These are phyloP conservation scores for Vitis rupestris DNA, from an alignment of 164 flowering plant genomes.

Conservation along the genomic window DNA sequence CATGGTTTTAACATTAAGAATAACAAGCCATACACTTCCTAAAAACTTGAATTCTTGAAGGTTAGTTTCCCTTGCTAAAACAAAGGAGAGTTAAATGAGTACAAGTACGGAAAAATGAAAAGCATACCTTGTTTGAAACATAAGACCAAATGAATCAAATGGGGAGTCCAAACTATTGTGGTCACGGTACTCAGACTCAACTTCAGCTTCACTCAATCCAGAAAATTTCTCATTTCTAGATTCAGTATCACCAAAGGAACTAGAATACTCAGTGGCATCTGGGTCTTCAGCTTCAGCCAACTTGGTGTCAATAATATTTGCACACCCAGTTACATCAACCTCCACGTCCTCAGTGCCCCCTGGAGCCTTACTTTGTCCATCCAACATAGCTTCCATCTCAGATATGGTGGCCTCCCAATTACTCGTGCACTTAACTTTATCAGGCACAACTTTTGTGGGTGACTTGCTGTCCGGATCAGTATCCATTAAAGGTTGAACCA, in stretches of 20 bases:
- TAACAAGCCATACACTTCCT: neutral
- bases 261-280: conserved; percentile 87
- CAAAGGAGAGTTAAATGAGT: neutral
- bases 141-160: conserved; percentile 37
- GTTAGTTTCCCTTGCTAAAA: neutral
- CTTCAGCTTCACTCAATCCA: conserved; percentile 74
- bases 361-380: conserved; percentile 25
- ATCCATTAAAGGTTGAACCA: conserved; percentile 28
- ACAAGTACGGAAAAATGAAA: conserved; percentile 1
- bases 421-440: conserved; percentile 27
- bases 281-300: conserved; percentile 53
- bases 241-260: conserved; percentile 74
- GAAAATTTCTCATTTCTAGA: conserved; percentile 54
- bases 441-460: conserved; percentile 10
- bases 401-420: conserved; percentile 32
- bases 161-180: conserved; percentile 37
- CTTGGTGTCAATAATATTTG: conserved; percentile 20
- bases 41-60: neutral
- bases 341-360: conserved; percentile 25
- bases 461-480: conserved; percentile 13
- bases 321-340: conserved; percentile 46
- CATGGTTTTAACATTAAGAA: neutral
- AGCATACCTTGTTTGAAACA: conserved; percentile 52
- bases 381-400: conserved; percentile 26
- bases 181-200: conserved; percentile 52